Base-by-base conservation (phyloP, 2,329 filamentous ascomycete genomes). In the Fusarium bactridioides region DNA sequence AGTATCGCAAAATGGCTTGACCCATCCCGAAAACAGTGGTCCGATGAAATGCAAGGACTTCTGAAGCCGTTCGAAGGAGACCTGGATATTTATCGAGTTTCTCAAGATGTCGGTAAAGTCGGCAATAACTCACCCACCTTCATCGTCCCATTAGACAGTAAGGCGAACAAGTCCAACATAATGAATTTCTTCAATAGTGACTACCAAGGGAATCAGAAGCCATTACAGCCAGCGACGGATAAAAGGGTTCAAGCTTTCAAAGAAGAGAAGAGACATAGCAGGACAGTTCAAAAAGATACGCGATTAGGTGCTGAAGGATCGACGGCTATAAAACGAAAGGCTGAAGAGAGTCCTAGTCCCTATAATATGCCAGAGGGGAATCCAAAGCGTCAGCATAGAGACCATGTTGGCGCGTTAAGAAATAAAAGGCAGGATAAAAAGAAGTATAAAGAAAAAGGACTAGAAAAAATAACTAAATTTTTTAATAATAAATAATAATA, bases 81-180 rank as follows among this genome's bases (percentile, higher is more conserved):
- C 61, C 84, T 99, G 13, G 94, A 97, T 61, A 91, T 93, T 59
- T 98, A 97, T 79, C 91, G 92, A 1, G 96, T 99, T 5, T 90
- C 87, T 76, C 93, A 94, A 79, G 95, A 96, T 8, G 95, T 98
- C 0, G 95, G 95, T 2, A 98, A 97, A 82, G 95, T 97, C 0
- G 95, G 95, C 10, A 97, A 97, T 75, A 93, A 97, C 80, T 97
- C 93, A 25, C 90, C 94, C 0, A 88, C 87, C 2, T 97, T 98
- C 78, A 87, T 98, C 48, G 85, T 97, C 4, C 95, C 95, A 0
- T 83, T 98, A 38, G 88, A 93, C 76, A 97, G 93, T 82, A 91
- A 90, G 72, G 93, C 95, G 77, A 98, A 98, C 81, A 98, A 97
- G 83, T 90, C 88, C 55, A 98, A 96, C 74, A 98, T 98, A 80